These are phyloP conservation scores for Ramalina peruviana DNA, from an alignment of 495 filamentous ascomycete species.

Conservation along the genomic window DNA sequence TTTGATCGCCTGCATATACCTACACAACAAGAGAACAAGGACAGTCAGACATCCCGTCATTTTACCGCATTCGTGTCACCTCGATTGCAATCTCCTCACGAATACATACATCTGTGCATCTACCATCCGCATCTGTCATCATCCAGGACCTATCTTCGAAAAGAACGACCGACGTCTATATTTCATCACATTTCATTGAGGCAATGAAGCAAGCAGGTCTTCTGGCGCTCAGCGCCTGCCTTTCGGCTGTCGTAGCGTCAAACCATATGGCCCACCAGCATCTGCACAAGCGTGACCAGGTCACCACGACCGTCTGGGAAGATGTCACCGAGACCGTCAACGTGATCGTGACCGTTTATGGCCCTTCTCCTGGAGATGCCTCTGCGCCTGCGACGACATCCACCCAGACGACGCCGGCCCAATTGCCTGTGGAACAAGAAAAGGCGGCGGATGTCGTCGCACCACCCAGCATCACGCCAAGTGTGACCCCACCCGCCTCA, in stretches of 20 bases:
- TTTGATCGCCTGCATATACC: not conserved
- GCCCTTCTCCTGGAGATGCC: not conserved
- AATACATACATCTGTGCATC: not conserved
- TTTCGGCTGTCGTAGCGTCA: conserved; percentile 19
- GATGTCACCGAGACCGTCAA: conserved; percentile 23
- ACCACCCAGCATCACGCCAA: not conserved
- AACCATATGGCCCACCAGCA: conserved; percentile 17
- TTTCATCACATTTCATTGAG: not conserved
- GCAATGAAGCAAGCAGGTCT: conserved; percentile 15
- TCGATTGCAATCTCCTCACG: not conserved
- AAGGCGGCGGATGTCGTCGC: too few relatives aligned
- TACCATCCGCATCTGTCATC: not conserved
- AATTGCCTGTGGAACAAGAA: not conserved
- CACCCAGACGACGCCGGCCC: not conserved
- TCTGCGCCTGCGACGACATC: not conserved
- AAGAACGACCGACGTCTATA: too few relatives aligned
- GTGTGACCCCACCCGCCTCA: not conserved
- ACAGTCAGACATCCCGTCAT: not conserved
- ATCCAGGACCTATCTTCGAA: not conserved
- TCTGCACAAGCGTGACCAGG: conserved; percentile 20
- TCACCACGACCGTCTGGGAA: conserved; percentile 22
- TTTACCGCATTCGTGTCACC: not conserved
- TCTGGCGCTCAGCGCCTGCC: conserved; percentile 16
- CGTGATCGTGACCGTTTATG: conserved; percentile 22
- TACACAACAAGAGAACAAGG: not conserved